Percentiles rank a stretch among this genome's conserved stretches.
These are phyloP conservation scores for Stemphylium lycopersici DNA, from an alignment of 2,329 filamentous ascomycete genomes.

Conservation along the genomic window DNA sequence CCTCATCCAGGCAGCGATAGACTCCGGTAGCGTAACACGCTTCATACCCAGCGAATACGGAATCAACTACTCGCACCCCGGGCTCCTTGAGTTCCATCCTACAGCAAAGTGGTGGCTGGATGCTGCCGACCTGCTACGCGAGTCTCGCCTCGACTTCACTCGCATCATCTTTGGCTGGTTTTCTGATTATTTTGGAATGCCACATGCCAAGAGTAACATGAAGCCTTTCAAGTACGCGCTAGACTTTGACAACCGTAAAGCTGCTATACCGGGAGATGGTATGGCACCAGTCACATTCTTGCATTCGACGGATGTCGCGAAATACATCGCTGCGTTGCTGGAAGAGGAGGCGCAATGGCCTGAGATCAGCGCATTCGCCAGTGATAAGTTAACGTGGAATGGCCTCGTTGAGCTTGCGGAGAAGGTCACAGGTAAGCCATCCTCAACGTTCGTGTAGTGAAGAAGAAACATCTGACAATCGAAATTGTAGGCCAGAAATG, in stretches of 20 bases:
- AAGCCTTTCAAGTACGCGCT: constrained; percentile 22
- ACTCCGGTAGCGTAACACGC: constrained; percentile 13
- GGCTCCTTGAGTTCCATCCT: no score
- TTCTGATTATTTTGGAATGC: constrained; percentile 39
- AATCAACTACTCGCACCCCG: constrained; percentile 5
- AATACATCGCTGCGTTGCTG: constrained; percentile 20
- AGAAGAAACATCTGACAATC: no score
- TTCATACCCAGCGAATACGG: constrained; percentile 28
- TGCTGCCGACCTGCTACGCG: no score
- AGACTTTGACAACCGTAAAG: constrained; percentile 21
- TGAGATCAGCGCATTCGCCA: constrained; percentile 41
- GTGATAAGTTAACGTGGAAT: constrained; percentile 54
- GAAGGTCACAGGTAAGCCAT: constrained; percentile 43
- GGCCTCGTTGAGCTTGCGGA: constrained; percentile 54
- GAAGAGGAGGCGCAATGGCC: constrained; percentile 40
- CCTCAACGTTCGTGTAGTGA: no score
- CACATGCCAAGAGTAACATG: constrained; percentile 28
- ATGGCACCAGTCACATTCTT: constrained; percentile 12
- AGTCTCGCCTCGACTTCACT: no score
- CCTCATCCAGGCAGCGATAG: constrained; percentile 24
- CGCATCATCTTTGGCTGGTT: constrained; percentile 5
- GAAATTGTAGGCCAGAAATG: no score
- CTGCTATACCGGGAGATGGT: constrained; percentile 25
- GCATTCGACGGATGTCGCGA: constrained; percentile 23
- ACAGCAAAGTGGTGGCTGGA: no score